Percentiles rank a stretch among this genome's conserved stretches.
Evolutionary conservation across 2,329 filamentous ascomycete genomes (phyloP).

Genomic region (Didymella lethalis): DNA sequence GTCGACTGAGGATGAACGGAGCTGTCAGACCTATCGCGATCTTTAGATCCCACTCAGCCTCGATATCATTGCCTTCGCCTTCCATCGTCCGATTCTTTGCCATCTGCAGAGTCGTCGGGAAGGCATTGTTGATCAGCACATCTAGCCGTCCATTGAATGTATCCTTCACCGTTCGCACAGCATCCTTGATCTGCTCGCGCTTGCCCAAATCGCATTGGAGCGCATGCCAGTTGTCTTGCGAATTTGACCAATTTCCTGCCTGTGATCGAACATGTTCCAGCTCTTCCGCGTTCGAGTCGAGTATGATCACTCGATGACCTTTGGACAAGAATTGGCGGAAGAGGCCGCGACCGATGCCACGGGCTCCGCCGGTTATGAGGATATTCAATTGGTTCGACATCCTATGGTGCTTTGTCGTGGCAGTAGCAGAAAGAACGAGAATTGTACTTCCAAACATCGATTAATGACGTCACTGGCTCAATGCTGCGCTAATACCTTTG

Average conservation of each 20-base stretch:
- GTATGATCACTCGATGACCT: conserved; percentile 57
- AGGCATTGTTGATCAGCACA: conserved; percentile 49
- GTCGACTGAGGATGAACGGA: conserved; percentile 43
- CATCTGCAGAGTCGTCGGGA: conserved; percentile 40
- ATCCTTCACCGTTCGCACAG: conserved; percentile 47
- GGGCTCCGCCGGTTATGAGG: conserved; percentile 54
- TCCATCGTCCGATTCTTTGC: conserved; percentile 41
- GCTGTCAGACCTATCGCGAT: conserved; percentile 47
- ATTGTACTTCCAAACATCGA: too few species aligned
- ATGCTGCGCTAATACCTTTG: background rate
- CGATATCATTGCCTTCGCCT: conserved; percentile 40
- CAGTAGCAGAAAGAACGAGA: background rate
- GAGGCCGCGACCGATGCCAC: conserved; percentile 57
- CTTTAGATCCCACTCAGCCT: conserved; percentile 47
- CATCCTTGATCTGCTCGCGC: conserved; percentile 46
- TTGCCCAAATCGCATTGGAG: conserved; percentile 53
- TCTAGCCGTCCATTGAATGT: conserved; percentile 48
- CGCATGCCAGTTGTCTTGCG: conserved; percentile 28
- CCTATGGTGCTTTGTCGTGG: background rate
- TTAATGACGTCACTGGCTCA: background rate
- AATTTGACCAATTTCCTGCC: conserved; percentile 39
- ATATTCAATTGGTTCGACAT: conserved; percentile 31
- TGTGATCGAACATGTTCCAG: conserved; percentile 48
- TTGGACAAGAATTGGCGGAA: conserved; percentile 53
- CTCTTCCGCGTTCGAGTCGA: conserved; percentile 55